A percentile compares a stretch with the other conserved stretches of the same genome.
Conservation (phyloP, 2,329 filamentous ascomycete species). For the Colletotrichum cordylinicola region DNA sequence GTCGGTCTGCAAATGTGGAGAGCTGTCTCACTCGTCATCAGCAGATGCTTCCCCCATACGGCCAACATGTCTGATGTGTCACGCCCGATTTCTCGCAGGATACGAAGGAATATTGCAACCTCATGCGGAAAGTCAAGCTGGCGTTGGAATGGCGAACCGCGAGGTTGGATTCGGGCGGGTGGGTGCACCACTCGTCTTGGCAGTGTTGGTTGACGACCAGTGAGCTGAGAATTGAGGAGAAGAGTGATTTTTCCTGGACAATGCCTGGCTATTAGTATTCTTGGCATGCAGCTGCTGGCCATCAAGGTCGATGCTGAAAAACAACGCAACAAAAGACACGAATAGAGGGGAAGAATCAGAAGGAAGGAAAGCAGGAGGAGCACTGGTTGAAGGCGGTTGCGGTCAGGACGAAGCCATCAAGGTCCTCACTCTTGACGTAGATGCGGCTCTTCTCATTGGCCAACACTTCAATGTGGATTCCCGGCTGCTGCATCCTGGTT, state of each 20-base stretch:
- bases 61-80: neutral
- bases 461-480: neutral
- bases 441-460: neutral
- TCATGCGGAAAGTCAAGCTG: neutral
- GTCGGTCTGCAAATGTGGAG: neutral
- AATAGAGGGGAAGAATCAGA: neutral
- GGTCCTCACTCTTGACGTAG: slow-evolving; percentile 6
- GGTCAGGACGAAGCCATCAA: slow-evolving; percentile 13
- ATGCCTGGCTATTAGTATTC: neutral
- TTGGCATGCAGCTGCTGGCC: slow-evolving; percentile 12
- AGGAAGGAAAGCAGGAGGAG: neutral
- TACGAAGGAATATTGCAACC: neutral
- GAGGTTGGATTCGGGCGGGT: neutral
- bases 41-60: neutral
- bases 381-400: neutral
- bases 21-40: neutral
- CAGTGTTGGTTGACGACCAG: neutral
- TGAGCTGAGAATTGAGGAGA: neutral
- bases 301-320: neutral
- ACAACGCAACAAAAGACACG: neutral
- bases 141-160: neutral
- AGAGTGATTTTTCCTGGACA: neutral
- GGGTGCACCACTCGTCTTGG: neutral
- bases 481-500: neutral
- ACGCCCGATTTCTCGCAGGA: neutral